Percentiles rank a stretch among this genome's conserved stretches.
Conservation (phyloP, 2,329 filamentous ascomycete species). For the Fusarium sp. region DNA sequence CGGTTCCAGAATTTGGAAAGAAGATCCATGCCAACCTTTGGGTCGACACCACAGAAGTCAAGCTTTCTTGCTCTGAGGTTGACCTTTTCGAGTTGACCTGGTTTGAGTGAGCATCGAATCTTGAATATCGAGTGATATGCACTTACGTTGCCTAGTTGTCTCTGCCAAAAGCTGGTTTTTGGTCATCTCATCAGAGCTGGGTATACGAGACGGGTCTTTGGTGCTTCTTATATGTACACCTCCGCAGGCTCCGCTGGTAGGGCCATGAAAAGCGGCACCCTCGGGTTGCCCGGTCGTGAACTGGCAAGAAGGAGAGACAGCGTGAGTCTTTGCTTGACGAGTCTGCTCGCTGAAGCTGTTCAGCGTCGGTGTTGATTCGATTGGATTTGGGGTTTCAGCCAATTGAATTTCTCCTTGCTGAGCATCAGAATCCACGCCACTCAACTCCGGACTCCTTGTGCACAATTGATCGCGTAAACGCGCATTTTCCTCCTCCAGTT, state of each 20-base stretch:
- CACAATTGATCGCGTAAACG: slow-evolving; percentile 44
- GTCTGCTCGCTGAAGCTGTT: not conserved
- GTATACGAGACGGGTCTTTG: accelerated
- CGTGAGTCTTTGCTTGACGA: not conserved
- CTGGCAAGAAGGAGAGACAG: not conserved
- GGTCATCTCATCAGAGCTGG: not conserved
- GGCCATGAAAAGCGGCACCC: slow-evolving; percentile 39
- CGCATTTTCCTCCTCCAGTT: slow-evolving; percentile 51
- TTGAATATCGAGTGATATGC: accelerated
- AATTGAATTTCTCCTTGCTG: accelerated
- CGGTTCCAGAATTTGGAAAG: slow-evolving; percentile 63
- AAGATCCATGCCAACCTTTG: slow-evolving; percentile 60
- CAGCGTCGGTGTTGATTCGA: accelerated
- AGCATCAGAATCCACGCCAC: accelerated
- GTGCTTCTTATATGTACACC: not conserved
- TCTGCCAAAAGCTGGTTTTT: slow-evolving; percentile 27
- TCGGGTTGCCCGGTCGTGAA: not conserved
- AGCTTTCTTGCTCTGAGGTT: slow-evolving; percentile 3
- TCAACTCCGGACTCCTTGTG: not conserved
- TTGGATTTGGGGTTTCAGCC: accelerated
- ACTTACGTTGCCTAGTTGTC: slow-evolving; percentile 27
- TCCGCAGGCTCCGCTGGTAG: slow-evolving; percentile 27
- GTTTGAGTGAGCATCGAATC: slow-evolving; percentile 12
- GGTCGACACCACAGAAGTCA: slow-evolving; percentile 39
- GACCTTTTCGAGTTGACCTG: slow-evolving; percentile 6